Conservation (phyloP, 805 yeast species). For the Myxozyma mucilagina region DNA sequence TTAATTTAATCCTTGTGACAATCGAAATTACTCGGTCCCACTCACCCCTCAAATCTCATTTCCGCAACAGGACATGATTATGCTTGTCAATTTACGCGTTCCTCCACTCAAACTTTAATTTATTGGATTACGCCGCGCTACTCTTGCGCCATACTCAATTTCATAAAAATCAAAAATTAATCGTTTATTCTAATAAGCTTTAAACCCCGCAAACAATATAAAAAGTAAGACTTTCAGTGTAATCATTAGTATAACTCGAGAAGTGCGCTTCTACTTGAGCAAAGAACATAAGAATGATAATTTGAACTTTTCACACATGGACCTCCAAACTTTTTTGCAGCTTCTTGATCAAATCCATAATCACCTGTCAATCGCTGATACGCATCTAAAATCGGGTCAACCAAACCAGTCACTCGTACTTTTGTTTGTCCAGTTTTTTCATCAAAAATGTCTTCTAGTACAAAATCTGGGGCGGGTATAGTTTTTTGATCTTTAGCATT, state of each 20-base stretch:
- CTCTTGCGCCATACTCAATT: no score
- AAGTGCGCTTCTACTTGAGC: background rate
- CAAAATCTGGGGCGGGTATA: background rate
- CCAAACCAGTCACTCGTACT: conserved; percentile 1
- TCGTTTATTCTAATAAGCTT: no score
- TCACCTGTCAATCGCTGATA: conserved; percentile 19
- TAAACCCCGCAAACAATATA: no score
- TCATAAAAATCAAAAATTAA: no score
- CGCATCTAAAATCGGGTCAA: conserved; percentile 19
- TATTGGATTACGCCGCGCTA: no score
- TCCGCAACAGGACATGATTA: no score
- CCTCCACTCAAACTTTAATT: no score
- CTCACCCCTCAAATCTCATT: no score
- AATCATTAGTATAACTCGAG: background rate
- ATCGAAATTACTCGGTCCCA: no score
- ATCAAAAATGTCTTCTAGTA: conserved; percentile 5
- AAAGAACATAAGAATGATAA: background rate
- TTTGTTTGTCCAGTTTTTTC: background rate
- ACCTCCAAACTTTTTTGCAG: background rate
- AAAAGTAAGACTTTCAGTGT: background rate
- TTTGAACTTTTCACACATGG: background rate
- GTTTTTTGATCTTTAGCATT: background rate
- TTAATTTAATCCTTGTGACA: no score
- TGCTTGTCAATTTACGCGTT: no score
- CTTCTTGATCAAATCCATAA: conserved; percentile 6